phyloP scores from a whole-genome alignment of 345 rosid genomes.

The Carallia pectinifolia region DNA sequence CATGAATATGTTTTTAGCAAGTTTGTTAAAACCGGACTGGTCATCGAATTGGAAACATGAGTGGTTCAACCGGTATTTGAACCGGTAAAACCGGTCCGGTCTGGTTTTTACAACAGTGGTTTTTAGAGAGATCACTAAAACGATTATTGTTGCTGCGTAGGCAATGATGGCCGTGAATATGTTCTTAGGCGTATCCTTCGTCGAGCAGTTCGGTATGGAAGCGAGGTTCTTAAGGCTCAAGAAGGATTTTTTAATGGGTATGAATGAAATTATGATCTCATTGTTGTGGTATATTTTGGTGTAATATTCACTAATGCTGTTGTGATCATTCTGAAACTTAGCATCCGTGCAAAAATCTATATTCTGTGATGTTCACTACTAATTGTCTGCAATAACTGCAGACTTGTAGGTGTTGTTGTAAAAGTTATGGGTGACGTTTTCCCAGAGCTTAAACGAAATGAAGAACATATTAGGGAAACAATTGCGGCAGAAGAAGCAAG shows the following conservation, averaged over 20 bases:
- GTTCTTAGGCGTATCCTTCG: conserved; percentile 97
- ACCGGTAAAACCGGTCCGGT: too few relatives aligned
- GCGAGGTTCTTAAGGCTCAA: conserved; percentile 79
- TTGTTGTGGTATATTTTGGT: not conserved
- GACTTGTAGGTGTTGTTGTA: conserved; percentile 75
- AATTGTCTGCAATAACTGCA: conserved; percentile 19
- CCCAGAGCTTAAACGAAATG: conserved; percentile 81
- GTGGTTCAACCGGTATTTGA: too few relatives aligned
- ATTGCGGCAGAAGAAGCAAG: conserved; percentile 87
- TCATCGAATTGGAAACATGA: too few relatives aligned
- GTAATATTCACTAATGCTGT: not conserved
- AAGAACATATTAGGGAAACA: conserved; percentile 61
- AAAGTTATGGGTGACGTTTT: conserved; percentile 79
- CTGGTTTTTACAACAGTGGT: too few relatives aligned
- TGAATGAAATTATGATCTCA: conserved; percentile 12
- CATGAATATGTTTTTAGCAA: not conserved
- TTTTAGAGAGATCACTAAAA: not conserved
- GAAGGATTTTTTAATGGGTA: conserved; percentile 96
- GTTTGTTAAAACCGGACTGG: too few relatives aligned
- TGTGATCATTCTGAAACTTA: too few relatives aligned
- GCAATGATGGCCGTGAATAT: conserved; percentile 97
- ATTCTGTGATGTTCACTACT: too few relatives aligned
- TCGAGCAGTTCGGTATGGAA: conserved; percentile 93
- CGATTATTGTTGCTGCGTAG: conserved; percentile 34
- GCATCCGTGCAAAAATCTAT: too few relatives aligned